Evolutionary conservation across 805 yeast genomes (phyloP).

Genomic region (Zygosaccharomyces lentus): DNA sequence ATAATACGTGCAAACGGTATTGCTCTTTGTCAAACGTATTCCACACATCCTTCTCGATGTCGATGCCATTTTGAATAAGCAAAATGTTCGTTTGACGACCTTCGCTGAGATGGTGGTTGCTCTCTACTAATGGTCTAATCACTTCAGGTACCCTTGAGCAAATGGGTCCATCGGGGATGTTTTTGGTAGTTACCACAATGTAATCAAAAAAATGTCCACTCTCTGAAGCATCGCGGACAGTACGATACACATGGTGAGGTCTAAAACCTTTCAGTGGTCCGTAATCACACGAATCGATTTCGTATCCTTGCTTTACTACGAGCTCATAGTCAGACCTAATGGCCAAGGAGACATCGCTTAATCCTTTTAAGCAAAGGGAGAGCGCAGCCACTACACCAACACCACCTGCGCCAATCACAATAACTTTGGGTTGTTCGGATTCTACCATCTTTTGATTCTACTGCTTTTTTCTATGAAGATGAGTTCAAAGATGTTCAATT

Average conservation of each 20-base stretch:
- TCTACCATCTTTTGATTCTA: neutral
- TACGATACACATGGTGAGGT: conserved; percentile 50
- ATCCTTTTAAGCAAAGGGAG: conserved; percentile 47
- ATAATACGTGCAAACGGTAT: conserved; percentile 36
- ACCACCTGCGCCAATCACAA: conserved; percentile 80
- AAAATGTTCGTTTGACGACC: conserved; percentile 43
- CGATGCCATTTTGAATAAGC: conserved; percentile 65
- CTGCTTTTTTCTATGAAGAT: too few relatives aligned
- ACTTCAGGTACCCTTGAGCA: conserved; percentile 46
- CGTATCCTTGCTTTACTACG: conserved; percentile 51
- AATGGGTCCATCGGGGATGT: conserved; percentile 56
- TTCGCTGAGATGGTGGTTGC: conserved; percentile 20
- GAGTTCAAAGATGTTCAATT: neutral
- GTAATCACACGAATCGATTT: conserved; percentile 57
- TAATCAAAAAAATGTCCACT: conserved; percentile 48
- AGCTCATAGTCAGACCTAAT: conserved; percentile 60
- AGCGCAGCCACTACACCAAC: conserved; percentile 78
- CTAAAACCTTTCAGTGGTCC: conserved; percentile 52
- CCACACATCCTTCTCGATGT: conserved; percentile 53
- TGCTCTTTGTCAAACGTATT: conserved; percentile 40
- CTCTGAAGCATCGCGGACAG: conserved; percentile 45
- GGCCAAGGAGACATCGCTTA: conserved; percentile 54
- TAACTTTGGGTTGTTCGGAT: conserved; percentile 36
- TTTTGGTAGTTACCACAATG: conserved; percentile 61
- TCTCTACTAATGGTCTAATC: conserved; percentile 46